phyloP scores from a whole-genome alignment of 1,284 basidiomycete species.

The Phlebopus sp. region DNA sequence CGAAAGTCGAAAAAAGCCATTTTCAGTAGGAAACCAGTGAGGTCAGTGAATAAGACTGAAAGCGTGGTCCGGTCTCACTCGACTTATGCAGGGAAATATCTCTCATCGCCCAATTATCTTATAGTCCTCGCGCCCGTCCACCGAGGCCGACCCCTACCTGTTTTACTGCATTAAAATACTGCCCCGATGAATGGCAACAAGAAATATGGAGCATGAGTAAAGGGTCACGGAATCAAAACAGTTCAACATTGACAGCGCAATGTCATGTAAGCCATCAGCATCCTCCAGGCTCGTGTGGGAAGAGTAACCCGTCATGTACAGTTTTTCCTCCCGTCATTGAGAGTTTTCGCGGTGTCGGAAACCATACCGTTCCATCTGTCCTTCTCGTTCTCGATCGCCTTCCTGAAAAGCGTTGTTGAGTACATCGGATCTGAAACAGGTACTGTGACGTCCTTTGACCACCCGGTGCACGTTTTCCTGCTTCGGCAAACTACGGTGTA shows the following conservation, averaged over 20 bases:
- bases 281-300: not conserved
- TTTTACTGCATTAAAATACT: slow-evolving; percentile 47
- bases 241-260: slow-evolving; percentile 32
- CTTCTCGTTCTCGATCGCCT: slow-evolving; percentile 44
- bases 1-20: slow-evolving; percentile 37
- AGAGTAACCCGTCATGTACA: slow-evolving; percentile 12
- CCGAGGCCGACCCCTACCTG: slow-evolving; percentile 44
- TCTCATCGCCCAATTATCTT: slow-evolving; percentile 35
- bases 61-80: slow-evolving; percentile 27
- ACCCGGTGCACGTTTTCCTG: slow-evolving; percentile 27
- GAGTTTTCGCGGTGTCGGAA: slow-evolving; percentile 51
- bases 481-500: slow-evolving; percentile 30
- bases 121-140: slow-evolving; percentile 53
- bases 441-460: slow-evolving; percentile 17
- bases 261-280: slow-evolving; percentile 44
- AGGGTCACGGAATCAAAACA: slow-evolving; percentile 16
- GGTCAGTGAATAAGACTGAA: slow-evolving; percentile 3
- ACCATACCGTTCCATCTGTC: slow-evolving; percentile 62
- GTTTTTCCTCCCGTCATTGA: slow-evolving; percentile 44
- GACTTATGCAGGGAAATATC: slow-evolving; percentile 34
- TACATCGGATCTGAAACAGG: slow-evolving; percentile 21
- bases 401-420: slow-evolving; percentile 41
- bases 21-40: slow-evolving; percentile 25
- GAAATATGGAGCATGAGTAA: slow-evolving; percentile 40
- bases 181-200: slow-evolving; percentile 65